Evolutionary conservation across 1,284 basidiomycete genomes (phyloP), one percentile per base, ranked within the genome.

Genomic region (Bjerkandera adusta): DNA sequence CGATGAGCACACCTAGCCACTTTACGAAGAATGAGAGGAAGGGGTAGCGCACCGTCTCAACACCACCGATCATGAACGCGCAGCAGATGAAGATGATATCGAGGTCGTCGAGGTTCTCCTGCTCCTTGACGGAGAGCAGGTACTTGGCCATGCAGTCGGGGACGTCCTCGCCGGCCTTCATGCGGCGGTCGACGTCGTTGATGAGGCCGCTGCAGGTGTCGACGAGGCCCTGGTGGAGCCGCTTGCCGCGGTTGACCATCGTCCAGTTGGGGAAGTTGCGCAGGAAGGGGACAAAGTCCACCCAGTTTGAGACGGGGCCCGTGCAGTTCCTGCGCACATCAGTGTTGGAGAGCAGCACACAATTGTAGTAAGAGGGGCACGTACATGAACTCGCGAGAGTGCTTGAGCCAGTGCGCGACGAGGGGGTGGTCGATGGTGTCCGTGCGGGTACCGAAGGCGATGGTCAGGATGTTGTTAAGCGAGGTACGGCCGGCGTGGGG

Each of bases 11-110:
- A 21, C 36, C 20, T 24, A 18, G 1, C 12, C 29, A 15, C 18
- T 13, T 13, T 13, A 21, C 20, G 35, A 15, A 5, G 11, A 11
- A 21, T 15, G 8, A 8, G 27, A 15, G 12, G 29, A 18, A 33
- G 8, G 8, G 16, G 51, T 61, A 35, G 29, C 24, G 12, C 71
- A 69, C n/a, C 25, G 70, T 67, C 40, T 73, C 63, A 24, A 71
- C 67, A 26, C 72, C 72, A 3, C 71, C 70, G 15, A 69, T 62
- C 35, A 65, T 69, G 45, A 73, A 71, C 10, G 63, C 70, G n/a
- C 33, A 47, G 45, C 67, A 63, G 6, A 73, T 56, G 49, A 72
- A 67, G 37, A 64, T 64, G 45, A 70, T 63, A 52, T 72, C 71
- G 18, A 62, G 50, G 53, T 63, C 61, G 44, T 67, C 66, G 20